These are phyloP conservation scores for Calonectria henricotiae DNA, from an alignment of 2,329 filamentous ascomycete genomes.

Conservation along the genomic window DNA sequence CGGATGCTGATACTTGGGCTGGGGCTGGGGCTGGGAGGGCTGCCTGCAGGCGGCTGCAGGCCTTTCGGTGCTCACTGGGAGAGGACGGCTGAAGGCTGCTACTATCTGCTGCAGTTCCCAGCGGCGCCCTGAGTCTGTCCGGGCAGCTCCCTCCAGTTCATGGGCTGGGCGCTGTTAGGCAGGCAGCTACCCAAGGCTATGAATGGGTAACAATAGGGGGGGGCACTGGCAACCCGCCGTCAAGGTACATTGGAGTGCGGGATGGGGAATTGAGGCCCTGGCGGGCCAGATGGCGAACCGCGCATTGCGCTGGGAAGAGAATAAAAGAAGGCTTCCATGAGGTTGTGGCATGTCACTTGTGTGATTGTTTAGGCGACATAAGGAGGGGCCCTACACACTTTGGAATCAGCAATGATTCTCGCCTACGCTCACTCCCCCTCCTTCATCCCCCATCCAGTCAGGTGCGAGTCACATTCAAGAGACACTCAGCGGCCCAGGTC, in stretches of 20 bases:
- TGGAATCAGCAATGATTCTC: conserved; percentile 21
- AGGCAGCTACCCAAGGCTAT: conserved; percentile 26
- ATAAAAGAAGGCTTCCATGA: conserved; percentile 14
- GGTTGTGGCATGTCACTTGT: conserved; percentile 34
- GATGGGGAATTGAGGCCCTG: conserved; percentile 15
- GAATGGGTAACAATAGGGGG: conserved; percentile 26
- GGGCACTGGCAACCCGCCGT: background rate
- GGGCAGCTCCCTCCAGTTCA: conserved; percentile 27
- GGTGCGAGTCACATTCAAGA: conserved; percentile 27
- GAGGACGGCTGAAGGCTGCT: conserved; percentile 18
- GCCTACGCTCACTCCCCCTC: conserved; percentile 25
- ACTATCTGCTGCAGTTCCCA: conserved; percentile 33
- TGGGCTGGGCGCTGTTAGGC: conserved; percentile 18
- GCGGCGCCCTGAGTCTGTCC: conserved; percentile 15
- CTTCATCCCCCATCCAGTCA: conserved; percentile 17
- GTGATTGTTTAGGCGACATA: conserved; percentile 33
- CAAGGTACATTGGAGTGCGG: conserved; percentile 25
- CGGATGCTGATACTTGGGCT: conserved; percentile 25
- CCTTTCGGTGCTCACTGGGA: conserved; percentile 4
- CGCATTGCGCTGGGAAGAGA: conserved; percentile 29
- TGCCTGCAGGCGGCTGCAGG: conserved; percentile 42
- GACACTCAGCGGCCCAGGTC: conserved; percentile 26
- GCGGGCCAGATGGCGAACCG: conserved; percentile 18
- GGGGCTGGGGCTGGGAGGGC: conserved; percentile 29
- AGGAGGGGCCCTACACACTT: conserved; percentile 25